A percentile compares a stretch with the other conserved stretches of the same genome.
phyloP scores from a whole-genome alignment of 2,329 filamentous ascomycete species.

The Paramyrothecium roridum region DNA sequence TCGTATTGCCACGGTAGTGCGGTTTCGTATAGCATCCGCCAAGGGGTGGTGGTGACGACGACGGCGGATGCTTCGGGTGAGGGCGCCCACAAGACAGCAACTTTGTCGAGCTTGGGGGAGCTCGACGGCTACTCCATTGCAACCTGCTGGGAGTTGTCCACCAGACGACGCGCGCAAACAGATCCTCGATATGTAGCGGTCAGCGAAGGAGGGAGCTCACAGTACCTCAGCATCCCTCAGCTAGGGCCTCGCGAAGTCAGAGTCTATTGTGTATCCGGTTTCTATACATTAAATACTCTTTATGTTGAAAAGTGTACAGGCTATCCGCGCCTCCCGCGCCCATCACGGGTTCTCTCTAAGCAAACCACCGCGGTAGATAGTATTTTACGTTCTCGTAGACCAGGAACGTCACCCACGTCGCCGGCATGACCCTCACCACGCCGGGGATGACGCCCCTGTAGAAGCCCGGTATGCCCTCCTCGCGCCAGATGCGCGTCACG shows the following conservation, averaged over 20 bases:
- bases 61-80: no score
- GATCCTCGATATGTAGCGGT: background rate
- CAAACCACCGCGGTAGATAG: slow-evolving; percentile 53
- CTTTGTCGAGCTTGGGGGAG: no score
- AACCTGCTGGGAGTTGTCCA: no score
- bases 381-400: slow-evolving; percentile 93
- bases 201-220: background rate
- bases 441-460: slow-evolving; percentile 90
- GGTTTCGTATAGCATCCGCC: background rate
- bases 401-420: slow-evolving; percentile 93
- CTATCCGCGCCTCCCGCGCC: background rate
- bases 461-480: slow-evolving; percentile 80
- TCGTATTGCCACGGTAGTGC: background rate
- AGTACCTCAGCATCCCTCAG: no score
- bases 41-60: no score
- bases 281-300: background rate
- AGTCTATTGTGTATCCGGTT: background rate
- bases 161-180: no score
- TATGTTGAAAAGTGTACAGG: background rate
- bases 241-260: background rate
- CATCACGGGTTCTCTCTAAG: background rate
- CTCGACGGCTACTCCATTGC: no score
- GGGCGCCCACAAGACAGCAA: no score
- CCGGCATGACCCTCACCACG: slow-evolving; percentile 85
- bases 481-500: slow-evolving; percentile 67